Conservation (phyloP, 345 rosid species). For the Citrus unshiu region DNA sequence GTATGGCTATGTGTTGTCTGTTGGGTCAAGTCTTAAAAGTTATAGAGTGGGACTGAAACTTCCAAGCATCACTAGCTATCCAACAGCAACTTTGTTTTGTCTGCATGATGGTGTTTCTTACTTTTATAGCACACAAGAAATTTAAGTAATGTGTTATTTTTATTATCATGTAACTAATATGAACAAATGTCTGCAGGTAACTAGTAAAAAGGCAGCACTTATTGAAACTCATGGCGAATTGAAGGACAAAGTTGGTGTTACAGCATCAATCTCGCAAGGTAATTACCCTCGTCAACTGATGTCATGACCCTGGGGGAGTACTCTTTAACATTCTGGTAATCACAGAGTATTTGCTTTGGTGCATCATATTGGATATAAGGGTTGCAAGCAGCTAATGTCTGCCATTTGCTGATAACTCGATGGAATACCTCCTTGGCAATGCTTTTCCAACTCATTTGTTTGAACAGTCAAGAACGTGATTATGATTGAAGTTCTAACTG, state of each 20-base stretch:
- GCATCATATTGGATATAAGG: not conserved
- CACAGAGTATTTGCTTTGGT: not conserved
- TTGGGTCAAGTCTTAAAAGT: not conserved
- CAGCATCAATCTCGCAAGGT: constrained; percentile 78
- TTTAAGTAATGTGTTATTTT: not conserved
- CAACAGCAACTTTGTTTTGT: not conserved
- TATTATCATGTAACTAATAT: constrained; percentile 27
- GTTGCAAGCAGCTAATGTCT: not conserved
- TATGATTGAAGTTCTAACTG: not conserved
- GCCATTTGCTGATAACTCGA: not conserved
- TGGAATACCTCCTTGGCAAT: not conserved
- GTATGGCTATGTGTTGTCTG: not conserved
- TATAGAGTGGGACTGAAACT: not conserved
- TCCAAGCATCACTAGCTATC: not conserved
- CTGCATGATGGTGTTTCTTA: not conserved
- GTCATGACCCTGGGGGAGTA: not conserved
- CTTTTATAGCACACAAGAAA: not conserved
- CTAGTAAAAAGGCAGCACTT: constrained; percentile 79
- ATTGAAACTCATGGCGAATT: constrained; percentile 59
- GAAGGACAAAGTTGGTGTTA: constrained; percentile 65
- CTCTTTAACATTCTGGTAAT: not conserved
- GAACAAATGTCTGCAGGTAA: constrained; percentile 46
- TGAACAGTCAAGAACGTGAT: not conserved
- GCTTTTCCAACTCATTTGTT: not conserved
- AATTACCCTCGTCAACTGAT: constrained; percentile 9